Base-by-base conservation (phyloP, 495 filamentous ascomycete genomes). In the Tuber brumale region DNA sequence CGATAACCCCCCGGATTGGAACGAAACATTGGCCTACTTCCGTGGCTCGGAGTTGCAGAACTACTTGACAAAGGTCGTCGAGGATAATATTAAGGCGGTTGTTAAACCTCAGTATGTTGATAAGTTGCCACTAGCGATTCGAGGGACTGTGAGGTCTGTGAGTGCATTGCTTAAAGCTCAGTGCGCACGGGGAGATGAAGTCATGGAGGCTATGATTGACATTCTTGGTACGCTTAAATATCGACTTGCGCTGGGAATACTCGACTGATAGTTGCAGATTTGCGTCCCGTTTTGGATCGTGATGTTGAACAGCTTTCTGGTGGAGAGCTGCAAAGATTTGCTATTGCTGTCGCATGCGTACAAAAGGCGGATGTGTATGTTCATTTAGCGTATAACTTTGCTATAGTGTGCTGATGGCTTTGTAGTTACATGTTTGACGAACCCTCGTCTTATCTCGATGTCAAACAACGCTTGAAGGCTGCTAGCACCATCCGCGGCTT, bases 21-120 rank as follows among this genome's bases (percentile, higher is more conserved):
- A 98, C 85, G 96, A 98, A 85, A 97, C 98, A 72, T 87, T 99
- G 86, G 96, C 94, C 85, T 93, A 98, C 85, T 99, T 97, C 89
- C 90, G 95, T 84, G 95, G 95, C 72, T 97, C 95, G 44, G 96
- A 99, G 84, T 84, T 99, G 81, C 95, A 99, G 86, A 99, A 99
- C 86, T 98, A 98, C 86, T 97, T 98, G 84, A 99, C 95, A 75
- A 99, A 98, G 86, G 89, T 99, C 16, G 87, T 99, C 61, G 95
- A 99, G 83, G 95, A 99, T 82, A 89, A 98, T 79, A 86, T 99
- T 73, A 97, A 97, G 87, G 94, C 96, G 71, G 93, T 98, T 66
- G 93, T 97, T 74, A 99, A 99, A 88, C 95, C 95, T 79, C 96
- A 99, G 86, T 99, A 99, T 87, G 95, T 99, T 74, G 96, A 99